Conservation (phyloP, 2,329 filamentous ascomycete genomes). For the Epichloe brachyelytri region DNA sequence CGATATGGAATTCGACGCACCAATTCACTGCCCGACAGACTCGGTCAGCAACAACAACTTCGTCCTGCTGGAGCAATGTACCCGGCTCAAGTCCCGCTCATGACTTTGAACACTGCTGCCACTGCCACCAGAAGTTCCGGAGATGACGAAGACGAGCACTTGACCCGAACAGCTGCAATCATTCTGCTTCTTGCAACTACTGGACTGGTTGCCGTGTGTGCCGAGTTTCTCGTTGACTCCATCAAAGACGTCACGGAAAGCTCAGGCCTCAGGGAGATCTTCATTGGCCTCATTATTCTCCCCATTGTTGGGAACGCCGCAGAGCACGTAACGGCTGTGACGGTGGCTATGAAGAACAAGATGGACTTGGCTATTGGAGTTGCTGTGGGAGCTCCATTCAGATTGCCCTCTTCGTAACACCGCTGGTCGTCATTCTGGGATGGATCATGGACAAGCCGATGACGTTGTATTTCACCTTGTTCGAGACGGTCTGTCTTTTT, state of each 20-base stretch:
- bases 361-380: constrained; percentile 65
- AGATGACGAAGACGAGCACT: constrained; percentile 27
- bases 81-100: constrained; percentile 31
- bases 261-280: constrained; percentile 47
- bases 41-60: constrained; percentile 32
- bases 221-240: constrained; percentile 56
- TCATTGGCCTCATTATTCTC: constrained; percentile 59
- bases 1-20: constrained; percentile 57
- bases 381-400: constrained; percentile 57
- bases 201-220: constrained; percentile 52
- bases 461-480: constrained; percentile 75
- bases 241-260: constrained; percentile 49
- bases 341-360: constrained; percentile 61
- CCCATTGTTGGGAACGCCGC: constrained; percentile 64
- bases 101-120: constrained; percentile 19
- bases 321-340: constrained; percentile 59
- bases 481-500: constrained; percentile 80
- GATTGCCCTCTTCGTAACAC: constrained; percentile 59
- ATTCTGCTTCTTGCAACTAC: constrained; percentile 52
- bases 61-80: constrained; percentile 38
- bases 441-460: constrained; percentile 57
- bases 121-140: constrained; percentile 17
- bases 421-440: constrained; percentile 57
- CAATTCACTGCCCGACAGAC: constrained; percentile 59
- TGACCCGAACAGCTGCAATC: constrained; percentile 44